Evolutionary conservation across 768 basidiomycete genomes (phyloP), one percentile per base, ranked within the genome.

Genomic region (Russula dissimulans): DNA sequence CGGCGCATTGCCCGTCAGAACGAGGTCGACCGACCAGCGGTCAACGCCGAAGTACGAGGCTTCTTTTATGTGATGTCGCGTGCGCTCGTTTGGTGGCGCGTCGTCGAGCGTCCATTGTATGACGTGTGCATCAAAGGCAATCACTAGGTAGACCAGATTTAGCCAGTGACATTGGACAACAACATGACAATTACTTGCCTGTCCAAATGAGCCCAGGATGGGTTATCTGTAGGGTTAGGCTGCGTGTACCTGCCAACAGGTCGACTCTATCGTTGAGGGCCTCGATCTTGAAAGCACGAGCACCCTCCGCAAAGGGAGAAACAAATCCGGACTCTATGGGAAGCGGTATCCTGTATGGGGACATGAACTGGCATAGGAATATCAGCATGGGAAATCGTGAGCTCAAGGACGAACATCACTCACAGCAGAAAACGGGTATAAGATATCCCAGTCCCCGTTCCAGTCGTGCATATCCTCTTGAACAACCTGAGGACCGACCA

Each of bases 111-210:
- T 84, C 95, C 95, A 97, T 55, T 80, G 72, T 8, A 95, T 71
- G 14, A 97, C 90, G 61, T 95, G 87, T 0, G 91, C 95, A 51
- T 95, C 89, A 68, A 98, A 97, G 0, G 93, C 88, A 56, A 98
- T 80, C 4, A 89, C 92, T 83, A 66, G 44, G 57, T 56, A 56
- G 36, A 49, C n/a, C 38, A 14, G 57, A 52, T 11, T 4, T 41
- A 31, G 45, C 34, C 22, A 22, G 12, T 47, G 43, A 51, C 38
- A 34, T 45, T 45, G 36, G 57, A 41, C 51, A 32, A 60, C 12
- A 22, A 34, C 41, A 39, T 15, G n/a, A 11, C 4, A 45, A 59
- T 10, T 9, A 68, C 78, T 54, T 66, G 83, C 87, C 84, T 4
- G 91, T 89, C 93, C 92, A 91, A 54, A 93, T 94, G 46, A 95